A percentile compares a stretch with the other conserved stretches of the same genome.
phyloP scores from a whole-genome alignment of 805 yeast genomes.

The Saccharomycopsis fodiens region DNA sequence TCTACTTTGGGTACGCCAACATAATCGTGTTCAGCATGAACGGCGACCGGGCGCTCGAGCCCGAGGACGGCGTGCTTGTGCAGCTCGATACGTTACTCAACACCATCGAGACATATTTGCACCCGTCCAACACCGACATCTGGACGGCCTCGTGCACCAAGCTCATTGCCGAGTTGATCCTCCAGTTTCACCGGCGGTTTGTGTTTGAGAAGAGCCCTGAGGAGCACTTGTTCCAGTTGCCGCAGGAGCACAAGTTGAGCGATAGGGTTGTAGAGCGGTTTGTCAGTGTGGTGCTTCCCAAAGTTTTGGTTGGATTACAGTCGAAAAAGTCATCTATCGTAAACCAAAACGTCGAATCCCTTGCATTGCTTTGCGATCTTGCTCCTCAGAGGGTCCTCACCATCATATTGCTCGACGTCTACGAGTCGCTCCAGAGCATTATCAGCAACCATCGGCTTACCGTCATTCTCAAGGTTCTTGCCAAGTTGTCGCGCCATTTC shows the following conservation, averaged over 20 bases:
- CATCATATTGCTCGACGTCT: constrained; percentile 58
- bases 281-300: constrained; percentile 44
- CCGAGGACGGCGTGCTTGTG: constrained; percentile 41
- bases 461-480: constrained; percentile 62
- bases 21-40: constrained; percentile 57
- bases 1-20: constrained; percentile 37
- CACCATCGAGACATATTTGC: constrained; percentile 72
- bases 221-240: constrained; percentile 24
- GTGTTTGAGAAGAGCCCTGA: constrained; percentile 36
- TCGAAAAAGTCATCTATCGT: constrained; percentile 55
- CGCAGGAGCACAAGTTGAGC: constrained; percentile 31
- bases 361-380: constrained; percentile 58
- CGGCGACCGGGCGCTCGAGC: constrained; percentile 34
- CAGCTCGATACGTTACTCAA: constrained; percentile 49
- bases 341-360: constrained; percentile 48
- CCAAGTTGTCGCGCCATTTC: constrained; percentile 60
- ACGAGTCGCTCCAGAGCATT: constrained; percentile 57
- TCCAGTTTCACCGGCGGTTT: constrained; percentile 52
- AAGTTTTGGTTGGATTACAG: constrained; percentile 66
- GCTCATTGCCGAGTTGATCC: constrained; percentile 51
- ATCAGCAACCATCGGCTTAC: constrained; percentile 73
- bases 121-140: constrained; percentile 89
- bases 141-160: constrained; percentile 73
- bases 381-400: constrained; percentile 49
- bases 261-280: constrained; percentile 35